Evolutionary conservation across 2,329 filamentous ascomycete genomes (phyloP).

Genomic region (Fusarium nematophilum): DNA sequence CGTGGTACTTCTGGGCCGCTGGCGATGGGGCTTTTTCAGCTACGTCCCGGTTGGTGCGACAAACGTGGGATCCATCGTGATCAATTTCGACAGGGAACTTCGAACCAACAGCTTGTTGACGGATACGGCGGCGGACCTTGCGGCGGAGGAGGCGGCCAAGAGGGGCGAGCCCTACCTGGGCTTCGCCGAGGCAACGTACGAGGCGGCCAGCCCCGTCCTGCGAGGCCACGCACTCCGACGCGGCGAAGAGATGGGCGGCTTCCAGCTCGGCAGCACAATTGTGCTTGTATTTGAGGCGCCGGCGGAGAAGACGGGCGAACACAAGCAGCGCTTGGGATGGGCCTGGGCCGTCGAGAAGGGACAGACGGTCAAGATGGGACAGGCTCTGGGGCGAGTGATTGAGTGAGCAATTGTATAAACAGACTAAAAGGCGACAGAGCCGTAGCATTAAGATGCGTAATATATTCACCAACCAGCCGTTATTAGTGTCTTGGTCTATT

Average conservation of each 20-base stretch:
- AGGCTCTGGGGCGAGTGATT: slow-evolving; percentile 82
- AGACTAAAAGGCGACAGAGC: slow-evolving; percentile 15
- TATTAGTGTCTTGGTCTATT: too few species aligned
- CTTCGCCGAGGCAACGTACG: slow-evolving; percentile 92
- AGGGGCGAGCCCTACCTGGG: slow-evolving; percentile 88
- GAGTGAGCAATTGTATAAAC: slow-evolving; percentile 50
- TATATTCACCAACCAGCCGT: too few species aligned
- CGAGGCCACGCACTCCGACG: slow-evolving; percentile 84
- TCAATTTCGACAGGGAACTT: slow-evolving; percentile 96
- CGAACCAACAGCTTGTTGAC: slow-evolving; percentile 92
- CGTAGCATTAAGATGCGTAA: slow-evolving; percentile 25
- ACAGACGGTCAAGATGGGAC: slow-evolving; percentile 87
- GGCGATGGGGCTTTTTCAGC: slow-evolving; percentile 97
- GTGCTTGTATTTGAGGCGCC: slow-evolving; percentile 98
- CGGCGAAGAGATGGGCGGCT: slow-evolving; percentile 98
- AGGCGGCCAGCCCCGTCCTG: slow-evolving; percentile 78
- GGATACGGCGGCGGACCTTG: slow-evolving; percentile 89
- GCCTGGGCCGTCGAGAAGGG: slow-evolving; percentile 89
- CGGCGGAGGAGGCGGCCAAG: slow-evolving; percentile 80
- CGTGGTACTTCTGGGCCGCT: slow-evolving; percentile 90
- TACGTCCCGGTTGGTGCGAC: slow-evolving; percentile 96
- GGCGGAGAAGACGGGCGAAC: slow-evolving; percentile 63
- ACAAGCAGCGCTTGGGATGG: slow-evolving; percentile 75
- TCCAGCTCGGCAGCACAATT: slow-evolving; percentile 93
- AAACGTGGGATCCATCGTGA: slow-evolving; percentile 94